These are phyloP conservation scores for Nicotiana obtusifolia DNA, from an alignment of 257 asterid species.

Conservation along the genomic window DNA sequence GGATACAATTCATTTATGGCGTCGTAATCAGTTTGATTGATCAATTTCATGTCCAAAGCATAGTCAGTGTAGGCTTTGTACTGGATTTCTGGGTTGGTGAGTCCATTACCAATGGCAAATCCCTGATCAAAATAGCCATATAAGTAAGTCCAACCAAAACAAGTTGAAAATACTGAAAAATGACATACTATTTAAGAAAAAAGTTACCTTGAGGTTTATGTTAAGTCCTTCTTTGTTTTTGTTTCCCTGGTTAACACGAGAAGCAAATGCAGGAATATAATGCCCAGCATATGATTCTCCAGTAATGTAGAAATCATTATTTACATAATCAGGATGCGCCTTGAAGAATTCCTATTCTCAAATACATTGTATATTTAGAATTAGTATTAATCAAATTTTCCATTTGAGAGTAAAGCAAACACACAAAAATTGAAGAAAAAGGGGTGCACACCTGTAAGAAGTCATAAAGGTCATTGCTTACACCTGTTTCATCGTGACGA, in stretches of 20 bases:
- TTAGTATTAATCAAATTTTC: neutral
- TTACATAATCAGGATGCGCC: constrained; percentile 35
- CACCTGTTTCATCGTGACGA: constrained; percentile 19
- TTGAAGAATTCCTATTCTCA: constrained; percentile 33
- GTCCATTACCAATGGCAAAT: constrained; percentile 47
- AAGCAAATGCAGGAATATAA: constrained; percentile 49
- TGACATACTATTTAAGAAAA: neutral
- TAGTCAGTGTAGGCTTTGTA: constrained; percentile 37
- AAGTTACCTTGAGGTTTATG: constrained; percentile 25
- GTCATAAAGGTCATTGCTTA: constrained; percentile 28
- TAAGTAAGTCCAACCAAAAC: neutral
- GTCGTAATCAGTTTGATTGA: constrained; percentile 18
- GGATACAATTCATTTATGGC: constrained; percentile 4
- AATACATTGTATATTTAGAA: neutral
- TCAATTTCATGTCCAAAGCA: constrained; percentile 34
- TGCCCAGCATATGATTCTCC: constrained; percentile 66
- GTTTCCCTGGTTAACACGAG: constrained; percentile 28
- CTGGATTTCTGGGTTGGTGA: constrained; percentile 44
- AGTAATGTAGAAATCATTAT: constrained; percentile 41
- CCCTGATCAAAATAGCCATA: constrained; percentile 18
- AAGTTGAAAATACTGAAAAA: neutral
- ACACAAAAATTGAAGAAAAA: too few species aligned
- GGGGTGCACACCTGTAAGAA: constrained; percentile 35
- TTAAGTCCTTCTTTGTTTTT: constrained; percentile 21
- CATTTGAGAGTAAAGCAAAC: neutral